Percentiles rank a stretch among this genome's conserved stretches.
Conservation (phyloP, 2,329 filamentous ascomycete species). For the Fusarium armeniacum region DNA sequence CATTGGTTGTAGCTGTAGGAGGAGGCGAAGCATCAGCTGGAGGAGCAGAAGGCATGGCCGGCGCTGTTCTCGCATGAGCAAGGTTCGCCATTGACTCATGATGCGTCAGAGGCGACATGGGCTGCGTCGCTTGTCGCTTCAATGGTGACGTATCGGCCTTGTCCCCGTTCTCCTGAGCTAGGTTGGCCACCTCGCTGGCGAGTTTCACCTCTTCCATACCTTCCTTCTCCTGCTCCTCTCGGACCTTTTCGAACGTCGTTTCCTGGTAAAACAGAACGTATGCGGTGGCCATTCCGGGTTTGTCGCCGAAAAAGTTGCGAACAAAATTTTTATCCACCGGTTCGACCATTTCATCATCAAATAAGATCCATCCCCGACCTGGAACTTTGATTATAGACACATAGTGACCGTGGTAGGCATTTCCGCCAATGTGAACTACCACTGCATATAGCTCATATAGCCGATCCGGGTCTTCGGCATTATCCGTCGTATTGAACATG, state of each 20-base stretch:
- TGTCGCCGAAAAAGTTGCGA: constrained; percentile 96
- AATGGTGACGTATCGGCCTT: constrained; percentile 61
- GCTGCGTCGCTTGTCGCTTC: constrained; percentile 66
- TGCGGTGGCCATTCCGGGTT: constrained; percentile 89
- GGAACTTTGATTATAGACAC: constrained; percentile 98
- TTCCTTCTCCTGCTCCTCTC: constrained; percentile 87
- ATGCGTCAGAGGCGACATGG: constrained; percentile 61
- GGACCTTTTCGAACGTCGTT: constrained; percentile 76
- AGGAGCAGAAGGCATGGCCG: constrained; percentile 53
- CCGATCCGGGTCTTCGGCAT: constrained; percentile 91
- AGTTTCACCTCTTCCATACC: constrained; percentile 73
- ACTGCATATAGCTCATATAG: constrained; percentile 98
- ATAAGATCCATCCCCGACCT: constrained; percentile 94
- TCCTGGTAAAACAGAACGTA: constrained; percentile 99
- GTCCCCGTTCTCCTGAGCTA: constrained; percentile 65
- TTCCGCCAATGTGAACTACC: constrained; percentile 96
- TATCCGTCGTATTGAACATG: constrained; percentile 97
- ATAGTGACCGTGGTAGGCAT: constrained; percentile 97
- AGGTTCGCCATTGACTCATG: constrained; percentile 70
- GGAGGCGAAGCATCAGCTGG: constrained; percentile 37
- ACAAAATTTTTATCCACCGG: constrained; percentile 98
- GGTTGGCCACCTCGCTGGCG: constrained; percentile 68
- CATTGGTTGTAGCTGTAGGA: constrained; percentile 35
- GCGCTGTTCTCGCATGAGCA: constrained; percentile 76
- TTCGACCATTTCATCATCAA: constrained; percentile 98